Conservation (phyloP, 352 stramenopile species). For the Pseudoperonospora humuli region DNA sequence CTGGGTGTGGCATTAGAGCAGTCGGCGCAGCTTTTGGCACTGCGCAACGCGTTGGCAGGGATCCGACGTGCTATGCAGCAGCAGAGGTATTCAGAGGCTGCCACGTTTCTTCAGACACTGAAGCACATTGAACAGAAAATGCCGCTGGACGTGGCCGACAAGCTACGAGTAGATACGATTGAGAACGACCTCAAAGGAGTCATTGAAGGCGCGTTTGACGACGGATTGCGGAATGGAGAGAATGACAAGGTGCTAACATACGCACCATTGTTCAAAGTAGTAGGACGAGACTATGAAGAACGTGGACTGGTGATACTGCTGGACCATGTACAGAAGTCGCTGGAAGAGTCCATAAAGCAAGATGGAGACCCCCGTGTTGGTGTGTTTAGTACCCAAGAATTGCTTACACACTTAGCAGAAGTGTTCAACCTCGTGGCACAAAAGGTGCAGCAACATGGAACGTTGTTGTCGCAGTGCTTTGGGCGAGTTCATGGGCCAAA, state of each 20-base stretch:
- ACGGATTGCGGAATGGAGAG: constrained; percentile 40
- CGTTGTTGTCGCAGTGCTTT: constrained; percentile 50
- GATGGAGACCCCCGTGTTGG: constrained; percentile 18
- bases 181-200: constrained; percentile 77
- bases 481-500: constrained; percentile 37
- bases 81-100: constrained; percentile 61
- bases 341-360: constrained; percentile 30
- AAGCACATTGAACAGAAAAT: constrained; percentile 72
- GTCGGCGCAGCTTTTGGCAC: constrained; percentile 59
- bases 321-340: constrained; percentile 28
- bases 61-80: constrained; percentile 71
- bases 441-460: constrained; percentile 50
- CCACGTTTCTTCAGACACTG: constrained; percentile 63
- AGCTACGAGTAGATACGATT: constrained; percentile 74
- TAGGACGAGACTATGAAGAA: constrained; percentile 63
- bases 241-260: constrained; percentile 46
- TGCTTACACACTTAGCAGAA: constrained; percentile 62
- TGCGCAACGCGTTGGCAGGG: constrained; percentile 69
- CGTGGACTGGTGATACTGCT: constrained; percentile 52
- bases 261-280: constrained; percentile 66
- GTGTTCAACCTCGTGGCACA: constrained; percentile 76
- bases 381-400: constrained; percentile 64
- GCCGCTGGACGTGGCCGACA: constrained; percentile 72
- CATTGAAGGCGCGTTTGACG: constrained; percentile 63
- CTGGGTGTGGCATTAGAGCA: constrained; percentile 52